These are phyloP conservation scores for Zygoascus flipseniorum DNA, from an alignment of 805 yeast species.

Conservation along the genomic window DNA sequence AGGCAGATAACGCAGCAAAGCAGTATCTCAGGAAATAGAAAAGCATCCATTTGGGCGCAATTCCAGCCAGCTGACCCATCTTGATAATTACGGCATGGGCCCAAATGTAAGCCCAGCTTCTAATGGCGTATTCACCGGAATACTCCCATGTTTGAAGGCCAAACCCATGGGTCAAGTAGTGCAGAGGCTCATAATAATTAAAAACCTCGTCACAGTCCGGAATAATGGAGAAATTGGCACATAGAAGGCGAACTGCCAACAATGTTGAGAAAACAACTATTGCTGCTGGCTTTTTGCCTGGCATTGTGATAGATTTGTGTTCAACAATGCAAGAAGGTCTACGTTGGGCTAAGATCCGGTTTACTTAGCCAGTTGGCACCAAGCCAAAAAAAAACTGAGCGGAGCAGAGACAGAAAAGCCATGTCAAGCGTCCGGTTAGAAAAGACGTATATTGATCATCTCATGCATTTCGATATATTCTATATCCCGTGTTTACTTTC, in stretches of 20 bases:
- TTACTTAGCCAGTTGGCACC: too few relatives aligned
- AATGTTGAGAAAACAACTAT: constrained; percentile 1
- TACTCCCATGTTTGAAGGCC: constrained; percentile 97
- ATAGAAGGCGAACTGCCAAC: constrained; percentile 24
- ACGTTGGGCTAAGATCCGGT: too few relatives aligned
- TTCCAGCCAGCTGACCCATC: constrained; percentile 13
- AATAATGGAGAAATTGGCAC: constrained; percentile 54
- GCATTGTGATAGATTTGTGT: not conserved
- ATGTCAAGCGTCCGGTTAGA: not conserved
- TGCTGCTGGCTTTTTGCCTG: not conserved
- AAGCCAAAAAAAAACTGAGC: too few relatives aligned
- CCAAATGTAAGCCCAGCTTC: constrained; percentile 74
- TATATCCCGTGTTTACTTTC: not conserved
- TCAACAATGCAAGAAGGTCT: too few relatives aligned
- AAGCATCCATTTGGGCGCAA: constrained; percentile 14
- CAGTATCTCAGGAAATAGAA: constrained; percentile 49
- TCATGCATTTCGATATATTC: not conserved
- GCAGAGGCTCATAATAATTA: constrained; percentile 93
- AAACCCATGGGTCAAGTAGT: constrained; percentile 64
- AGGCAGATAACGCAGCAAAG: constrained; percentile 34
- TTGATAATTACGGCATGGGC: constrained; percentile 31
- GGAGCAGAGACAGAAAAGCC: too few relatives aligned
- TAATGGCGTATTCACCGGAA: constrained; percentile 77
- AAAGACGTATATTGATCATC: not conserved
- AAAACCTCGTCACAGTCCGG: constrained; percentile 89